Conservation (phyloP, 2,329 filamentous ascomycete genomes). For the Fusarium veterinarium region DNA sequence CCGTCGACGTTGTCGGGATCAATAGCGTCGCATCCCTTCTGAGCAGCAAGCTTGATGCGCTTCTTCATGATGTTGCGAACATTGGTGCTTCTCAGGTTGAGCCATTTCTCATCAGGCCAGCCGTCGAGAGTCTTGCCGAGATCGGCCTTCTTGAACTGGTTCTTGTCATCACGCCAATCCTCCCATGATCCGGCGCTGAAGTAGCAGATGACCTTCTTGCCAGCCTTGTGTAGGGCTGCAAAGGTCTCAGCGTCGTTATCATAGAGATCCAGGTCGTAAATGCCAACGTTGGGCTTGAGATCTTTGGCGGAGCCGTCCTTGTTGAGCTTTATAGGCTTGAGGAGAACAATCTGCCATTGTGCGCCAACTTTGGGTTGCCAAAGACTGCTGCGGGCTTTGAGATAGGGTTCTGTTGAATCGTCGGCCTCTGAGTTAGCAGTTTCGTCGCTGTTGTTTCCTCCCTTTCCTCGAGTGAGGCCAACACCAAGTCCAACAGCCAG, state of each 20-base stretch:
- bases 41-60: conserved; percentile 67
- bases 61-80: conserved; percentile 73
- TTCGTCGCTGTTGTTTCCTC: conserved; percentile 34
- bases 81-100: conserved; percentile 66
- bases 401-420: conserved; percentile 28
- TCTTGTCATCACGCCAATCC: conserved; percentile 68
- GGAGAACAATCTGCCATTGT: conserved; percentile 73
- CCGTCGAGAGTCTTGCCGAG: conserved; percentile 68
- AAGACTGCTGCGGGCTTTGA: conserved; percentile 41
- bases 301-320: conserved; percentile 48
- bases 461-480: conserved; percentile 57
- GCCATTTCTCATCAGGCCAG: conserved; percentile 76
- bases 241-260: conserved; percentile 60
- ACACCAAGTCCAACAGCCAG: conserved; percentile 68
- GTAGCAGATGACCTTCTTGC: conserved; percentile 77
- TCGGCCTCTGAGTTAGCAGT: conserved; percentile 30
- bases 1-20: conserved; percentile 79
- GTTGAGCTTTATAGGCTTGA: conserved; percentile 56
- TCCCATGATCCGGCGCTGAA: conserved; percentile 79
- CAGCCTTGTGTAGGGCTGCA: conserved; percentile 66
- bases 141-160: conserved; percentile 65
- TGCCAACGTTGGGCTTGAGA: conserved; percentile 58
- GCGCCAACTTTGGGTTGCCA: conserved; percentile 66
- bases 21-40: conserved; percentile 75
- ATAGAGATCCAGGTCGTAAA: conserved; percentile 65